phyloP scores from a whole-genome alignment of 495 filamentous ascomycete species.

The Arthonia radiata region DNA sequence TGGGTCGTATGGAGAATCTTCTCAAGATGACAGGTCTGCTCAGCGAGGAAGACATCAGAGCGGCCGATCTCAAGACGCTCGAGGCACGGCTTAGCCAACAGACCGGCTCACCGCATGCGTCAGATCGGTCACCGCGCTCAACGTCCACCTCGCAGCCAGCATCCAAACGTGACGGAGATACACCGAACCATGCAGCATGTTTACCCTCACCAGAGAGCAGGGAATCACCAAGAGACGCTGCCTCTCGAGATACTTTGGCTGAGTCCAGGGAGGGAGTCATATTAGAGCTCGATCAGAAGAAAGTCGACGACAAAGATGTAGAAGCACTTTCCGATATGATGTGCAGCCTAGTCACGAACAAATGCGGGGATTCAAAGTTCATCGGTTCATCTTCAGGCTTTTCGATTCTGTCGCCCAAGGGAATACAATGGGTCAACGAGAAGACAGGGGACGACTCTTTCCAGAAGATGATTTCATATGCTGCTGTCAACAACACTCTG shows the following conservation, averaged over 20 bases:
- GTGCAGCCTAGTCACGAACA: constrained; percentile 96
- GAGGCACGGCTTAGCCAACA: constrained; percentile 42
- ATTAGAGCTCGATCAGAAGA: constrained; percentile 6
- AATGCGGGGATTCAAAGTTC: constrained; percentile 84
- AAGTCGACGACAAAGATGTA: constrained; percentile 38
- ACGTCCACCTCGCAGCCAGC: constrained; percentile 11
- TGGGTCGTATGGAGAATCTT: constrained; percentile 81
- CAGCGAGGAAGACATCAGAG: constrained; percentile 64
- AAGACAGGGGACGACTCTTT: constrained; percentile 90
- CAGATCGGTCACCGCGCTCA: constrained; percentile 3
- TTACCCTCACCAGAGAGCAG: constrained; percentile 37
- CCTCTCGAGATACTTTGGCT: constrained; percentile 5
- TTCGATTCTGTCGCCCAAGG: constrained; percentile 93
- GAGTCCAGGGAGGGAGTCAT: constrained; percentile 10
- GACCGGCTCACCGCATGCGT: constrained; percentile 2
- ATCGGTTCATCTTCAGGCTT: constrained; percentile 98
- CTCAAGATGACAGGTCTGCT: constrained; percentile 69
- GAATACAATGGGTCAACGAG: constrained; percentile 95
- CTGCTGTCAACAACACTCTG: constrained; percentile 62
- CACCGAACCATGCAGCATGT: constrained; percentile 2
- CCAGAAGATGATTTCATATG: constrained; percentile 78
- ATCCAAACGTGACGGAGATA: constrained; percentile 10
- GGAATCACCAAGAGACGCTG: constrained; percentile 22
- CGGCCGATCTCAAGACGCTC: constrained; percentile 67
- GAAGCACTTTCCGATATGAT: constrained; percentile 93